Base-by-base conservation (phyloP, 1,284 basidiomycete genomes). In the Rhodotorula sp. region DNA sequence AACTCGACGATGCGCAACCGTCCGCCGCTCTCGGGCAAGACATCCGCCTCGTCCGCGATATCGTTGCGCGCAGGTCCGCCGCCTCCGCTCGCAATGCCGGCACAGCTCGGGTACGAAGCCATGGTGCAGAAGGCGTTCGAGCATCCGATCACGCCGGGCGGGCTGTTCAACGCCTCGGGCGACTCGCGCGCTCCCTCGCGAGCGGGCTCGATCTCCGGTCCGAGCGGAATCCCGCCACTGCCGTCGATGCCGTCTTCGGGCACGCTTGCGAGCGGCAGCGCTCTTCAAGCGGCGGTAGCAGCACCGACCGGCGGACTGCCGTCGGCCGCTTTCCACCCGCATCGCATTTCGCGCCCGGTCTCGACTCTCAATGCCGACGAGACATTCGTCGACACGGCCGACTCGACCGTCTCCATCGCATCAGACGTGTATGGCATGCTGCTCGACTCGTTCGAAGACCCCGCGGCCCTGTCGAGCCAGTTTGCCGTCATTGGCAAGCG, bases 371-470 rank as follows among this genome's bases (percentile, higher is more conserved):
- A 81, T 13, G 72, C 76, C 52, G 83, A 84, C 72, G 83, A 83
- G 45, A 83, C 82, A 61, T 79, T 84, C 48, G 73, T 85, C 14
- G 83, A 84, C 60, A 81, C 82, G 56, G 81, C 84, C 14, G 84
- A 84, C 61, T 80, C 81, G 21, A 84, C 84, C 0, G 82, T 82
- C 4, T 81, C 83, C 23, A 80, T 82, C 42, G 84, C 83, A 2
- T 81, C 82, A 61, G 81, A 80, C 4, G 83, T 83, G 7, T 85
- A 84, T 81, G 77, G 82, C 19, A 80, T 82, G 68, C 78, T 85
- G 13, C 81, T 83, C 41, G 82, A 84, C 70, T 82, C 83, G 66
- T 77, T 85, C 25, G 80, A 80, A n/a, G 63, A 64, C 21, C 79
- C 79, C 10, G 78, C 50, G 34, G 61, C 23, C 46, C 52, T 41